These are phyloP conservation scores for Russula vinacea DNA, from an alignment of 768 basidiomycete genomes.

Conservation along the genomic window DNA sequence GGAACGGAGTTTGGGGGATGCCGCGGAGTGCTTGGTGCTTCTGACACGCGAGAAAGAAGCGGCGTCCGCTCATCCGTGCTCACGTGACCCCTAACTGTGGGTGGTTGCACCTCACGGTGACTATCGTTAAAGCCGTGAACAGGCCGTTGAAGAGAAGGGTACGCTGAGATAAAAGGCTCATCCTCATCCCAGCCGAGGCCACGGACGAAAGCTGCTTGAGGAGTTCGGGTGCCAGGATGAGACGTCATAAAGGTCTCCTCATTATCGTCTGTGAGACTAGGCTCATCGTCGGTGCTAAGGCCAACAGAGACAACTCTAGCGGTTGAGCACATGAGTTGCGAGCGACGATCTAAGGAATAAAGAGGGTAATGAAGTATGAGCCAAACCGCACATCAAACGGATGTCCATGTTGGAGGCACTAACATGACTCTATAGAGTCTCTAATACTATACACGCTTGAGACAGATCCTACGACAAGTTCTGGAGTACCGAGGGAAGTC, in stretches of 20 bases:
- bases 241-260: slow-evolving; percentile 12
- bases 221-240: not conserved
- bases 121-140: not conserved
- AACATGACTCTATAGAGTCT: slow-evolving; percentile 25
- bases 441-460: slow-evolving; percentile 24
- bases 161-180: not conserved
- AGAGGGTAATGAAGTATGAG: slow-evolving; percentile 1
- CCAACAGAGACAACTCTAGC: slow-evolving; percentile 10
- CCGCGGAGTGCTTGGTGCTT: slow-evolving; percentile 3
- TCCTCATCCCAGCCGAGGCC: slow-evolving; percentile 18
- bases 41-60: slow-evolving; percentile 9
- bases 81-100: not conserved
- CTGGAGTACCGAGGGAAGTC: slow-evolving; percentile 5
- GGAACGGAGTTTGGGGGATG: not conserved
- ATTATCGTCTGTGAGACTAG: slow-evolving; percentile 5
- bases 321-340: slow-evolving; percentile 18
- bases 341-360: slow-evolving; percentile 26
- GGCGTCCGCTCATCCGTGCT: slow-evolving; percentile 19
- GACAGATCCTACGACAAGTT: slow-evolving; percentile 21
- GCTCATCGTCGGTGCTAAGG: slow-evolving; percentile 7
- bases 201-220: not conserved
- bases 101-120: slow-evolving; percentile 1
- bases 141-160: slow-evolving; percentile 7
- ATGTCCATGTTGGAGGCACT: slow-evolving; percentile 10
- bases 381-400: not conserved